Evolutionary conservation across 345 rosid species (phyloP).

Genomic region (Hirschfeldia incana): DNA sequence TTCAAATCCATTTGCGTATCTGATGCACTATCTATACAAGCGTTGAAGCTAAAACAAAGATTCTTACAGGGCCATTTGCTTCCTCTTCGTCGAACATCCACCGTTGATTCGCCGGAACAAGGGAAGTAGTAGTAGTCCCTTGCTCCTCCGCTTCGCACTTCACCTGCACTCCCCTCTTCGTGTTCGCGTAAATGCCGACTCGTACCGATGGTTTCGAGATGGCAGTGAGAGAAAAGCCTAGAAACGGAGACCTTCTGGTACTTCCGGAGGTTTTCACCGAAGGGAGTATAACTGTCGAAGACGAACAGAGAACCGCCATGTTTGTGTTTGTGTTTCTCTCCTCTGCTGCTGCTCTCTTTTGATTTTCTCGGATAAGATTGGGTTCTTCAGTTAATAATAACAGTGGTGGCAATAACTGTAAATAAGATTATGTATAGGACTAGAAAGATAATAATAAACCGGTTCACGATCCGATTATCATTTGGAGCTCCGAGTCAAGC

Average conservation of each 20-base stretch:
- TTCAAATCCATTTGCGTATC: too few species aligned
- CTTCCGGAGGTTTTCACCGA: slow-evolving; percentile 15
- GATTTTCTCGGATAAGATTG: slow-evolving; percentile 44
- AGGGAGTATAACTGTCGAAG: slow-evolving; percentile 40
- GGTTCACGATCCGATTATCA: slow-evolving; percentile 18
- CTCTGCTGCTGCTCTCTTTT: not conserved
- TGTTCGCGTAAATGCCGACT: slow-evolving; percentile 28
- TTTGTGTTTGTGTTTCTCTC: not conserved
- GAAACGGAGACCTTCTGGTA: slow-evolving; percentile 40
- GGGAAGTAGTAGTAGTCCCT: slow-evolving; percentile 30
- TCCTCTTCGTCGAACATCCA: slow-evolving; percentile 79
- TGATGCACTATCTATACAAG: too few species aligned
- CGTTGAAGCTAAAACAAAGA: slow-evolving; percentile 1
- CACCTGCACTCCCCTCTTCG: slow-evolving; percentile 43
- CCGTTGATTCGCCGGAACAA: slow-evolving; percentile 60
- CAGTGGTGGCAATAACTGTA: slow-evolving; percentile 5
- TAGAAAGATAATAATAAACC: not conserved
- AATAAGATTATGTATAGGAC: not conserved
- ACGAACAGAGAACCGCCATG: slow-evolving; percentile 53
- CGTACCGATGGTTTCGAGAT: slow-evolving; percentile 39
- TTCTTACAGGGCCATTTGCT: slow-evolving; percentile 68
- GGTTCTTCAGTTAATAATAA: slow-evolving; percentile 29
- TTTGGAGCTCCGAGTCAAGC: slow-evolving; percentile 22
- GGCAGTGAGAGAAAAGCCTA: slow-evolving; percentile 44
- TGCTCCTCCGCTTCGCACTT: slow-evolving; percentile 48